These are phyloP conservation scores for Tulasnella sp. DNA, from an alignment of 768 basidiomycete species.

Conservation along the genomic window DNA sequence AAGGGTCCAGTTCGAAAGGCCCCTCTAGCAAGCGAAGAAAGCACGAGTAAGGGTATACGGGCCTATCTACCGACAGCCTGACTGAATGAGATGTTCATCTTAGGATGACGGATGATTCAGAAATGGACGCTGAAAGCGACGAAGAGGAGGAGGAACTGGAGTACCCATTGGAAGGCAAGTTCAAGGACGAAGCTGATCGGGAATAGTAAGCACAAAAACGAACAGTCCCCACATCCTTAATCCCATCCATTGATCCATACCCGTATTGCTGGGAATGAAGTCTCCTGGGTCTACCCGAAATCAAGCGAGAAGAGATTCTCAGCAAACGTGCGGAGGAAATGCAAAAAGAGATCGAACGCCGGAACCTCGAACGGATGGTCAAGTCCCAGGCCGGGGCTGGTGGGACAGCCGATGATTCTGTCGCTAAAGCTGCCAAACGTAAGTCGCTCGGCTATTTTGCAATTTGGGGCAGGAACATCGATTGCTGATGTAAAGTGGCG, in stretches of 20 bases:
- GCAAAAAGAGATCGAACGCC: conserved; percentile 67
- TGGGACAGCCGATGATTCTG: conserved; percentile 48
- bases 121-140: conserved; percentile 56
- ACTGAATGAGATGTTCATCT: conserved; percentile 36
- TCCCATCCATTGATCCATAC: not conserved
- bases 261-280: conserved; percentile 44
- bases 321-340: conserved; percentile 76
- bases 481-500: not conserved
- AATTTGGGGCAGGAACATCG: too few species aligned
- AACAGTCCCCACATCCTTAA: not conserved
- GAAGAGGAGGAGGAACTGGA: conserved; percentile 61
- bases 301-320: conserved; percentile 84
- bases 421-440: conserved; percentile 77
- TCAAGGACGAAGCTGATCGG: conserved; percentile 77
- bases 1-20: conserved; percentile 25
- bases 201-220: conserved; percentile 55
- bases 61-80: conserved; percentile 34
- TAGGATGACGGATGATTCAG: conserved; percentile 33
- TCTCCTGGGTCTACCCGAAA: conserved; percentile 73
- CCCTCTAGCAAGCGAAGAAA: conserved; percentile 58
- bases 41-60: conserved; percentile 54
- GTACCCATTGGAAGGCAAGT: conserved; percentile 91
- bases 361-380: conserved; percentile 69
- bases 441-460: conserved; percentile 35
- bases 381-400: conserved; percentile 53